Evolutionary conservation across 257 asterid genomes (phyloP), one percentile per base, ranked within the genome.

Genomic region (Ocimum tenuiflorum): DNA sequence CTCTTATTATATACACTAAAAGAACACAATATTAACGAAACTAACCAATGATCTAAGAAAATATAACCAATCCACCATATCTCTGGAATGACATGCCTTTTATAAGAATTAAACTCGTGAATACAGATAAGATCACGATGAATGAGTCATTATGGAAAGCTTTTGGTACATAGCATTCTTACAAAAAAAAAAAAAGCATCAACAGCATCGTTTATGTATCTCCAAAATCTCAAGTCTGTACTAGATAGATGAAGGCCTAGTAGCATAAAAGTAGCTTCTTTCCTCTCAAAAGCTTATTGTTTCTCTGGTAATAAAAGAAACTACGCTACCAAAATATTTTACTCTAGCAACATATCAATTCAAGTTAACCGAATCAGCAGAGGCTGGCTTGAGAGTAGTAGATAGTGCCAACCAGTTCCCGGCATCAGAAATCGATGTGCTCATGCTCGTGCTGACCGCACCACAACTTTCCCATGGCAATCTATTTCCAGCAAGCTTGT

Each of bases 361-460:
- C 15, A n/a, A 53, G n/a, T 52, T 24, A 54, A 36, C 74, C 29
- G 82, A 85, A 41, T 82, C 80, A 50, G 79, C 81, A 8, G 87
- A 71, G 48, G 79, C 83, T 10, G 82, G 58, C 62, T 71, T 84
- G 50, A 77, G 74, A 71, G 83, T 65, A 18, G 82, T 64, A 10
- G 91, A 82, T 63, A 89, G 73, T 17, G 95, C 92, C 63, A 85
- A 77, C 95, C 95, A 86, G 53, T 77, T 83, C 4, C 81, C 80
- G 43, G 59, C 76, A 29, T 61, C 78, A 8, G 76, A 27, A 14
- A 74, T 45, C 17, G 20, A 24, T 10, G 43, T 38, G 61, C 63
- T 49, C 17, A 38, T 17, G 47, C 43, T 71, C 70, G 42, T 69
- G 71, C n/a, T n/a, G n/a, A n/a, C n/a, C 53, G 60, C 68, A 27